Evolutionary conservation across 768 basidiomycete genomes (phyloP), one percentile per base, ranked within the genome.

Genomic region (Amanita rubescens): DNA sequence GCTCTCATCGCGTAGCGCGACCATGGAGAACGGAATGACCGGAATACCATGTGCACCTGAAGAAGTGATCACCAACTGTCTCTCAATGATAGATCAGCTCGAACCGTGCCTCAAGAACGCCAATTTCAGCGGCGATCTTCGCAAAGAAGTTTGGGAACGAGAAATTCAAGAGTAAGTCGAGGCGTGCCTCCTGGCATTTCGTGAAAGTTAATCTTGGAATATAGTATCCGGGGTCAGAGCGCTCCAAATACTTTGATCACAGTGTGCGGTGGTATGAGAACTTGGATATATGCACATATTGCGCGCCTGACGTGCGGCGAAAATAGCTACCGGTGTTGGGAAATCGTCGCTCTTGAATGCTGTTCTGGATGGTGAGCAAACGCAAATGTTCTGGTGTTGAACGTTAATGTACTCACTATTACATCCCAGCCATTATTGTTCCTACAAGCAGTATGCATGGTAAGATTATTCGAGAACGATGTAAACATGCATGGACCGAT

Each of bases 391-490:
- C 20, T 42, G 17, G 51, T 32, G 3, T n/a, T n/a, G n/a, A n/a
- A n/a, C n/a, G n/a, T 19, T 46, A 48, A 30, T 32, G 4, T 38
- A 35, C 32, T 37, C 9, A 57, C n/a, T n/a, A n/a, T 51, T 7
- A 49, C 27, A 22, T 44, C 25, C 20, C 35, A 80, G 81, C 82
- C 58, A 81, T 78, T 55, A 74, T 84, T 45, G 81, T 85, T 12
- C 82, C 82, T 4, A 84, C 82, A 4, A 82, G 79, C 55, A 81
- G 82, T 22, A 83, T 83, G 81, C 72, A 79, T 58, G 80, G 81
- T 81, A 54, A 27, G 60, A 60, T 15, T 47, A 32, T n/a, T n/a
- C n/a, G n/a, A n/a, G n/a, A n/a, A n/a, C n/a, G n/a, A n/a, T 44
- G 53, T 7, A 15, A 34, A 27, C 25, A 32, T n/a, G n/a, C n/a